A percentile compares a stretch with the other conserved stretches of the same genome.
These are phyloP conservation scores for Anthracocystis panici-leucophaei DNA, from an alignment of 1,284 basidiomycete genomes.

Conservation along the genomic window DNA sequence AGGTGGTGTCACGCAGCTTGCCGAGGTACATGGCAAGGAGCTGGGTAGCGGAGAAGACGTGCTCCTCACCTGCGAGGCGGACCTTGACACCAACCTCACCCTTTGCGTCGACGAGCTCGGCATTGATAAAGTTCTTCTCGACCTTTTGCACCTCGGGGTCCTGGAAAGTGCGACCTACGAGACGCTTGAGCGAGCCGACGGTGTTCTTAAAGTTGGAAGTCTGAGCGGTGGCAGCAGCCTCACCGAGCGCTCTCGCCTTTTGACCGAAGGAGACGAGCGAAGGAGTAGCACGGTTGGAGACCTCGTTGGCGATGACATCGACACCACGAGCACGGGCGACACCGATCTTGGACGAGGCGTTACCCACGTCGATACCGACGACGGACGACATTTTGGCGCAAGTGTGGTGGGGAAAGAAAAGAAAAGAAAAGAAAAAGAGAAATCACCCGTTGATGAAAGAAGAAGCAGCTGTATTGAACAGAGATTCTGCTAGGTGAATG, in stretches of 20 bases:
- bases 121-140: slow-evolving; percentile 68
- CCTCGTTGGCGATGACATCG: slow-evolving; percentile 68
- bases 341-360: slow-evolving; percentile 66
- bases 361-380: slow-evolving; percentile 68
- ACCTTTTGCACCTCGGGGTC: slow-evolving; percentile 64
- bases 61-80: slow-evolving; percentile 64
- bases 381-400: slow-evolving; percentile 60
- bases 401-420: too few relatives aligned
- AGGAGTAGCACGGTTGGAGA: slow-evolving; percentile 68
- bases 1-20: slow-evolving; percentile 67
- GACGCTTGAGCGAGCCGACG: slow-evolving; percentile 68
- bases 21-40: slow-evolving; percentile 69
- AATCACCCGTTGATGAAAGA: neutral
- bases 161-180: slow-evolving; percentile 64
- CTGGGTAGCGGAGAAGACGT: slow-evolving; percentile 67
- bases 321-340: slow-evolving; percentile 67
- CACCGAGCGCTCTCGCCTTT: slow-evolving; percentile 68
- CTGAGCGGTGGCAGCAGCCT: slow-evolving; percentile 67
- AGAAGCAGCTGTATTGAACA: slow-evolving; percentile 18
- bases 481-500: neutral
- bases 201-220: slow-evolving; percentile 70
- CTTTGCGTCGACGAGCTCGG: slow-evolving; percentile 67
- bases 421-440: neutral
- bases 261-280: slow-evolving; percentile 68
- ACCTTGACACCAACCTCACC: slow-evolving; percentile 69